Evolutionary conservation across 257 asterid species (phyloP).

Genomic region (Ehretia macrophylla): DNA sequence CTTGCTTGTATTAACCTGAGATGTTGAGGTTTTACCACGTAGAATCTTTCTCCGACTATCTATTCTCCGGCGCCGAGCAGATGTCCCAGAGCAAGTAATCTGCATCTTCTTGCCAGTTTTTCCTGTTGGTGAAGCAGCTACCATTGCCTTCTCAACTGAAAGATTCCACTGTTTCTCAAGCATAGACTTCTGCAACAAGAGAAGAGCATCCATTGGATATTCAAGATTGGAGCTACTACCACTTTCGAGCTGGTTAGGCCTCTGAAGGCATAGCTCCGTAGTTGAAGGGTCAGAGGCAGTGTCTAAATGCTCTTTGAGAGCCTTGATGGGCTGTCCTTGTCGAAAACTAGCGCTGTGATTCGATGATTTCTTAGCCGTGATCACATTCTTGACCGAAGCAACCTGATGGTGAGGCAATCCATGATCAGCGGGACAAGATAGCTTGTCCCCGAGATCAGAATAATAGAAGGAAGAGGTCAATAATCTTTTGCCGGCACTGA

Average conservation of each 20-base stretch:
- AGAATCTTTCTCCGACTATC: slow-evolving; percentile 35
- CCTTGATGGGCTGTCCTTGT: slow-evolving; percentile 36
- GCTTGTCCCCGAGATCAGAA: slow-evolving; percentile 64
- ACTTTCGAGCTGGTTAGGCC: slow-evolving; percentile 18
- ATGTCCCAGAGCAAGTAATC: slow-evolving; percentile 56
- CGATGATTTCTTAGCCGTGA: slow-evolving; percentile 40
- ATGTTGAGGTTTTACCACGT: slow-evolving; percentile 20
- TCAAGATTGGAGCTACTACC: slow-evolving; percentile 30
- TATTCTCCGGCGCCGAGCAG: slow-evolving; percentile 75
- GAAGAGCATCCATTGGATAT: slow-evolving; percentile 56
- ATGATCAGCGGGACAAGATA: slow-evolving; percentile 25
- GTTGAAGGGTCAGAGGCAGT: slow-evolving; percentile 31
- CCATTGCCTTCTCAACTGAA: slow-evolving; percentile 25
- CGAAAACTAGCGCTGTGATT: slow-evolving; percentile 25
- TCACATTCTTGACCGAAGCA: slow-evolving; percentile 27
- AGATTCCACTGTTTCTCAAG: slow-evolving; percentile 96
- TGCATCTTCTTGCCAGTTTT: slow-evolving; percentile 27
- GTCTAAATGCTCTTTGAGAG: slow-evolving; percentile 47
- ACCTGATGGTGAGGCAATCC: slow-evolving; percentile 24
- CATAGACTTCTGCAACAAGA: slow-evolving; percentile 79
- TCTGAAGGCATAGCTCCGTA: slow-evolving; percentile 31
- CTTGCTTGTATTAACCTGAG: slow-evolving; percentile 23
- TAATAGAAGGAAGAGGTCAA: slow-evolving; percentile 46
- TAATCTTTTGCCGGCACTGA: slow-evolving; percentile 69
- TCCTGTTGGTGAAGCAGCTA: slow-evolving; percentile 13